phyloP scores from a whole-genome alignment of 2,329 filamentous ascomycete genomes.

The Penicillium sumatraense region DNA sequence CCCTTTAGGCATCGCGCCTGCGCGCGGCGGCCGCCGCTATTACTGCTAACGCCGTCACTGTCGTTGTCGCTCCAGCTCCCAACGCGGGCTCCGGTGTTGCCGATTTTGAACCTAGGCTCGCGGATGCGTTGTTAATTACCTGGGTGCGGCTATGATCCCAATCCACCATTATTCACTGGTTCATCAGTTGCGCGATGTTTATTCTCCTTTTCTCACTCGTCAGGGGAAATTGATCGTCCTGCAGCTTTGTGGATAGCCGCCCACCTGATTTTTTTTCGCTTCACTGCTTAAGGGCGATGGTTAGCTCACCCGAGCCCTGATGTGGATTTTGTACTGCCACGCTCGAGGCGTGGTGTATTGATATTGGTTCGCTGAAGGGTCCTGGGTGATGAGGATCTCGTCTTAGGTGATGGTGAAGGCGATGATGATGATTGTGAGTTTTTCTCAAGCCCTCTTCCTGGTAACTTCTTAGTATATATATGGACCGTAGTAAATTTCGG shows the following conservation, averaged over 20 bases:
- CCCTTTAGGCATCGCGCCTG: background rate
- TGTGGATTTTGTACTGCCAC: background rate
- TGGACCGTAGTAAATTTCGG: background rate
- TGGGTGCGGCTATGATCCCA: constrained; percentile 3
- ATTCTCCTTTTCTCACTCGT: background rate
- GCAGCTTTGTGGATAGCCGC: background rate
- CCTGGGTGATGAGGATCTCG: background rate
- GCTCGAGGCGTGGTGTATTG: background rate
- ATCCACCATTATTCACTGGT: background rate
- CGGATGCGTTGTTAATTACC: constrained; percentile 1
- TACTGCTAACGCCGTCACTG: background rate
- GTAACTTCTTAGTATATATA: background rate
- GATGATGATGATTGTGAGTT: background rate
- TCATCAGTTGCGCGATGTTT: too few relatives aligned
- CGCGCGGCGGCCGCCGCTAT: background rate
- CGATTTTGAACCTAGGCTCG: background rate
- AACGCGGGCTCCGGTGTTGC: background rate
- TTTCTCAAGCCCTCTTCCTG: background rate
- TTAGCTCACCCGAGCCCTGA: constrained; percentile 6
- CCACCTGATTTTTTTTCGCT: background rate
- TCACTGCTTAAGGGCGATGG: background rate
- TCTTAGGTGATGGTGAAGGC: background rate
- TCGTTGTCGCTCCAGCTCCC: too few relatives aligned
- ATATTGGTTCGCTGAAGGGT: constrained; percentile 1
- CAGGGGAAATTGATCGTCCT: background rate